Percentiles rank a stretch among this genome's conserved stretches.
phyloP scores from a whole-genome alignment of 2,329 filamentous ascomycete species.

The Penicillium sp. region DNA sequence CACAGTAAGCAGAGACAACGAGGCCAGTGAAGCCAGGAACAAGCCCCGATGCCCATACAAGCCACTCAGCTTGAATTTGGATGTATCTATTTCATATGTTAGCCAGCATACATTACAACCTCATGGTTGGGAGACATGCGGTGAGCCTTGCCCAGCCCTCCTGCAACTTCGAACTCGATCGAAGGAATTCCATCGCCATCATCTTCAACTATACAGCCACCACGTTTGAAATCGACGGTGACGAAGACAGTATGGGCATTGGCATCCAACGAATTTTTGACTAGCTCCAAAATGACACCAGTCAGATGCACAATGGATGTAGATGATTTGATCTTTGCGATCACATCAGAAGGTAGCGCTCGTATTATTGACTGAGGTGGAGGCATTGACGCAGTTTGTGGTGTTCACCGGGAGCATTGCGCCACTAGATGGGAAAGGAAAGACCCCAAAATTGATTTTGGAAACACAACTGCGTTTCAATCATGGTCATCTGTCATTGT shows the following conservation, averaged over 20 bases:
- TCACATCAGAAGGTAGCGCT: slow-evolving; percentile 67
- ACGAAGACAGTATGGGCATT: slow-evolving; percentile 67
- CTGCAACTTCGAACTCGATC: slow-evolving; percentile 67
- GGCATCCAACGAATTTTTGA: slow-evolving; percentile 85
- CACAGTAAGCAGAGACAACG: slow-evolving; percentile 73
- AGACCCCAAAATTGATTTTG: neutral
- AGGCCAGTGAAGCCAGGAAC: slow-evolving; percentile 75
- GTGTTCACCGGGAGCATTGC: slow-evolving; percentile 10
- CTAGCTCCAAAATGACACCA: slow-evolving; percentile 66
- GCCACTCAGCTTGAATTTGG: slow-evolving; percentile 59
- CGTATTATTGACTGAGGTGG: slow-evolving; percentile 52
- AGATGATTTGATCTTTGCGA: slow-evolving; percentile 81
- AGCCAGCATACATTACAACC: slow-evolving; percentile 3
- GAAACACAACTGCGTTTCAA: neutral
- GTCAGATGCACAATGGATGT: slow-evolving; percentile 74
- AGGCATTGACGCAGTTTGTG: slow-evolving; percentile 24
- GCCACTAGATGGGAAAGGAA: neutral
- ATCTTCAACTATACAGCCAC: slow-evolving; percentile 78
- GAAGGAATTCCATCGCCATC: slow-evolving; percentile 76
- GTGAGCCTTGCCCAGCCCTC: slow-evolving; percentile 71
- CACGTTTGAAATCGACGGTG: slow-evolving; percentile 70
- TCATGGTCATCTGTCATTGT: neutral
- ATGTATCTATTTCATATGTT: slow-evolving; percentile 64
- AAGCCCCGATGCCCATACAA: slow-evolving; percentile 68
- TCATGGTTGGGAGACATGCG: slow-evolving; percentile 49